phyloP scores from a whole-genome alignment of 2,329 filamentous ascomycete genomes.

The Stylonectria norvegica region DNA sequence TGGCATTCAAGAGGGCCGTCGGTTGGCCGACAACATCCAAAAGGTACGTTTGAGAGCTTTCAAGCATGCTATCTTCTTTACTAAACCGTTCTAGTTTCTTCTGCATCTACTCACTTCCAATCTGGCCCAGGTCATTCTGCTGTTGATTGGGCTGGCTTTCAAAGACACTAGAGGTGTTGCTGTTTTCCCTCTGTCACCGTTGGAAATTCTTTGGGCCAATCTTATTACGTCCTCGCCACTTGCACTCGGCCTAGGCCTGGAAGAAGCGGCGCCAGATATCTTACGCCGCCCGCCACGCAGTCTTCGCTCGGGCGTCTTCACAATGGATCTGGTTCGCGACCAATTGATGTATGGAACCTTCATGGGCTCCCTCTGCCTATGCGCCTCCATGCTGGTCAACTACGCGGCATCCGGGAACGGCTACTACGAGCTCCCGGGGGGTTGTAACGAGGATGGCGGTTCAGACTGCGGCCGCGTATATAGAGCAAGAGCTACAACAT shows the following conservation, averaged over 20 bases:
- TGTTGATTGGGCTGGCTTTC: constrained; percentile 67
- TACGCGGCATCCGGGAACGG: constrained; percentile 47
- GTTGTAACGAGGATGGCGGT: constrained; percentile 56
- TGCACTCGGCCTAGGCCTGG: constrained; percentile 69
- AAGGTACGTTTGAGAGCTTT: constrained; percentile 51
- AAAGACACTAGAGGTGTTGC: constrained; percentile 57
- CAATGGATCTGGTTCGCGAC: constrained; percentile 60
- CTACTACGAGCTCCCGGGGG: constrained; percentile 46
- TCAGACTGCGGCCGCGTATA: constrained; percentile 55
- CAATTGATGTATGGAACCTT: constrained; percentile 64
- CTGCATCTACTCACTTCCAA: constrained; percentile 67
- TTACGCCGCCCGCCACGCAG: constrained; percentile 63
- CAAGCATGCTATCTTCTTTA: not conserved
- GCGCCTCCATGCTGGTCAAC: constrained; percentile 57
- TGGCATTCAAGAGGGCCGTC: constrained; percentile 67
- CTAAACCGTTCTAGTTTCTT: constrained; percentile 44
- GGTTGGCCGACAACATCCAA: constrained; percentile 71
- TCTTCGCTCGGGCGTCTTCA: constrained; percentile 60
- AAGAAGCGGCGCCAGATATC: constrained; percentile 65
- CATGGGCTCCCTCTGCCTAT: constrained; percentile 61
- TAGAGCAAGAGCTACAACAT: constrained; percentile 64
- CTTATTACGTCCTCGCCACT: constrained; percentile 69
- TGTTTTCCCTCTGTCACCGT: constrained; percentile 67
- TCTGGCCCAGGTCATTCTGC: constrained; percentile 64
- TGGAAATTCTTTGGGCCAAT: constrained; percentile 76